Evolutionary conservation across 805 yeast genomes (phyloP), one percentile per base, ranked within the genome.

Genomic region (Nakazawaea ishiwadae): DNA sequence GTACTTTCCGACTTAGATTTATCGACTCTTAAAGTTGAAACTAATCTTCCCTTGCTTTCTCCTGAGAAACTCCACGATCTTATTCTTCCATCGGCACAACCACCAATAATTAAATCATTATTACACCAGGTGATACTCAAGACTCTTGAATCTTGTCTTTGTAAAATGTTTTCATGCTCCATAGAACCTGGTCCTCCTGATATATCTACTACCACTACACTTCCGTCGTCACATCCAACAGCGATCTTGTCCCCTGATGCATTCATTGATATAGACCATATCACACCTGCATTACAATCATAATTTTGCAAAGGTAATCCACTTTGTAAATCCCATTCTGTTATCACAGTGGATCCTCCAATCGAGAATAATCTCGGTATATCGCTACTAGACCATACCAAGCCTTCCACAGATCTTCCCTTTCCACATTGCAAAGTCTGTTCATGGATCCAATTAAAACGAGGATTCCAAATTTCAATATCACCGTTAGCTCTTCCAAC

Each of bases 171-270:
- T 44, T 75, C 82, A 58, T 83, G 88, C 56, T 86, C 96, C 51
- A 91, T 66, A 16, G 74, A 74, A 9, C 95, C 96, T n/a, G 69
- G 69, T 14, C 96, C 96, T 11, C 93, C 96, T 6, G 86, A 68
- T n/a, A 90, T 78, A 54, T 88, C 88, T 14, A 89, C 69, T 4
- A 93, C 60, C 1, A 85, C 95, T 8, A 91, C 89, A 5, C 87
- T 71, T 18, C 99, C 99, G 56, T 90, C 95, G 51, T 93, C 99
- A 61, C 98, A 91, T 3, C 98, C 99, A 1, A 86, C 85, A 1
- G 96, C 87, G 27, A 93, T 65, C 51, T 71, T 77, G 45, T 72
- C 63, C 35, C 81, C 84, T 17, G 73, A 64, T 18, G 73, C 71
- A 48, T 79, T 81, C 17, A 79, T 77, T 4, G 84, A 79, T 35